Evolutionary conservation across 345 rosid genomes (phyloP), one percentile per base, ranked within the genome.

Genomic region (Stellera chamaejasme): DNA sequence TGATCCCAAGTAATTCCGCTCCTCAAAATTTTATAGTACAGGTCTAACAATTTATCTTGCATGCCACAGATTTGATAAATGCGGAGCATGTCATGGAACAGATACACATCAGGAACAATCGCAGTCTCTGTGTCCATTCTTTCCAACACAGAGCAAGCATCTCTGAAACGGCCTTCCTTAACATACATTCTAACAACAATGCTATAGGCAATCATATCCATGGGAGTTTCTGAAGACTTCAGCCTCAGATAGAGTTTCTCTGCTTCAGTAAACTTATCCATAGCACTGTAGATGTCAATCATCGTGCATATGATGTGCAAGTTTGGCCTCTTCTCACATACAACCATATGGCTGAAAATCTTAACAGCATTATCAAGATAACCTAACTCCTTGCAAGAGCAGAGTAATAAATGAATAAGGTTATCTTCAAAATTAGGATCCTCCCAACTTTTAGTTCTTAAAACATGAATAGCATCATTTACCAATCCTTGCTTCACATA

Each of bases 61-160:
- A 73, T 75, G 53, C 77, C 81, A 70, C 87, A 73, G 44, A 72
- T 73, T 69, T 88, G 95, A 72, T 85, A 88, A 54, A 88, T 69
- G 48, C 96, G 82, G 48, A 91, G 92, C 95, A 88, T 88, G 62
- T 91, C 95, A 1, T 81, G 84, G 45, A 72, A 73, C 70, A 88
- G 73, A 73, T 73, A 88, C 60, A 80, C 63, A 58, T 91, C 96
- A 2, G 96, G 98, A 63, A 76, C 66, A 50, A 88, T 68, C 56
- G 64, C 81, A 54, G 72, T 72, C 69, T 66, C 83, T 65, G 64
- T 78, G 69, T 83, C 92, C 87, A 91, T 80, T 45, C 61, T 69
- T 58, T 84, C 85, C 36, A 91, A 75, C 55, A 88, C 88, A 66
- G 76, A 58, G 28, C 88, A 80, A 27, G 96, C 96, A 54, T 85